Evolutionary conservation across 2,329 filamentous ascomycete genomes (phyloP), one percentile per base, ranked within the genome.

Genomic region (Chaetoscypha palmicola): DNA sequence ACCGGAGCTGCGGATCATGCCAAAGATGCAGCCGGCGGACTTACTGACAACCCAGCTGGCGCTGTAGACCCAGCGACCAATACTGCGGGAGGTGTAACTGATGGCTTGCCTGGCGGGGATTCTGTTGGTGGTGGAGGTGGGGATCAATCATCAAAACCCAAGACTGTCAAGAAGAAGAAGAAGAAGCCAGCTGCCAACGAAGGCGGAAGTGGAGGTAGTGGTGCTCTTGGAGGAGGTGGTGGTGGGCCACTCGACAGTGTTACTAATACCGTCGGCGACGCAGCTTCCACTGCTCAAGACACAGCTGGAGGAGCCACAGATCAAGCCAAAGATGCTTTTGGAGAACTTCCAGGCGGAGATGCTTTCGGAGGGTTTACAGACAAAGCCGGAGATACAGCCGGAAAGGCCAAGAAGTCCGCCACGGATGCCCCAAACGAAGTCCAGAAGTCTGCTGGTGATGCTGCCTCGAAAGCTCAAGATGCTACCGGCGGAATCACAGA

Each of bases 261-360:
- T 5, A 41, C 37, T 32, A 38, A 43, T 28, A 38, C 30, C 11
- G 30, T 19, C 4, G 30, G 30, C 2, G 40, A 42, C 26, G 38
- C 48, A 31, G 23, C 42, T 8, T 24, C 26, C 1, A 49, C 24
- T 20, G 49, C 33, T 4, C 28, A 40, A 33, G 45, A 41, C 5
- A 43, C 23, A 30, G 45, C 38, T n/a, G 40, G 40, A 12, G 47
- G 40, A 31, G 37, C 32, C 11, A 35, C 38, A 33, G 46, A 47
- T 12, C 34, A 48, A 28, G 50, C 46, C 12, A n/a, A 44, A 8
- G 30, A 32, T 34, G 39, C 42, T 11, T 33, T 34, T 14, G 40
- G 23, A 14, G 24, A 11, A 21, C 7, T 16, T 21, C 19, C 17
- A 21, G 7, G 19, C 11, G 34, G 34, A 11, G 34, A 37, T 22